A percentile compares a stretch with the other conserved stretches of the same genome.
Conservation (phyloP, 139 green algal genomes). For the Chlamydomonas schloesseri region DNA sequence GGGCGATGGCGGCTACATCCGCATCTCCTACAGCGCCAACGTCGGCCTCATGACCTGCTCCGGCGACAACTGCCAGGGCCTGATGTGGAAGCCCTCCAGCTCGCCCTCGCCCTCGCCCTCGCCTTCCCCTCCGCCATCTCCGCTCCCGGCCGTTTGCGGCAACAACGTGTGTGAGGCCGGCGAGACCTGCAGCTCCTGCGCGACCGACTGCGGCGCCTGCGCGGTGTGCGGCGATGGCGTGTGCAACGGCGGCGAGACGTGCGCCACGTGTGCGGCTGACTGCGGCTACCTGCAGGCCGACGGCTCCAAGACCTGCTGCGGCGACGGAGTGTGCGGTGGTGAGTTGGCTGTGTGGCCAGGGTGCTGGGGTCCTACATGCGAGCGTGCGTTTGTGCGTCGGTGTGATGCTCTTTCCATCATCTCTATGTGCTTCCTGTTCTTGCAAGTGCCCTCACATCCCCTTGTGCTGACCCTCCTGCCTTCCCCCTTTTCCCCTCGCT, state of each 20-base stretch:
- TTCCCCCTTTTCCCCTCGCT: too few species aligned
- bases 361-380: too few species aligned
- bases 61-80: background rate
- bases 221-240: background rate
- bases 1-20: slow-evolving; percentile 91
- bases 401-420: too few species aligned
- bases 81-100: background rate
- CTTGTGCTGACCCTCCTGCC: too few species aligned
- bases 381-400: too few species aligned
- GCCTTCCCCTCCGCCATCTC: background rate
- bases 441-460: too few species aligned
- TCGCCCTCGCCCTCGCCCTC: background rate
- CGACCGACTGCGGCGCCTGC: background rate
- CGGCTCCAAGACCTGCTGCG: slow-evolving; percentile 6
- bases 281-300: background rate
- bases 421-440: too few species aligned
- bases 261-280: background rate
- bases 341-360: too few species aligned
- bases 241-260: slow-evolving; percentile 17
- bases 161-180: background rate
- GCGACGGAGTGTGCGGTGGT: slow-evolving; percentile 5
- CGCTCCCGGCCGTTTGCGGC: background rate
- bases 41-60: background rate
- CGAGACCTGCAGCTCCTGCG: background rate
- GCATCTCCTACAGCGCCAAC: slow-evolving; percentile 24